phyloP scores from a whole-genome alignment of 228 moss, liverwort and hornwort genomes.

The Sphagnum magellanicum region DNA sequence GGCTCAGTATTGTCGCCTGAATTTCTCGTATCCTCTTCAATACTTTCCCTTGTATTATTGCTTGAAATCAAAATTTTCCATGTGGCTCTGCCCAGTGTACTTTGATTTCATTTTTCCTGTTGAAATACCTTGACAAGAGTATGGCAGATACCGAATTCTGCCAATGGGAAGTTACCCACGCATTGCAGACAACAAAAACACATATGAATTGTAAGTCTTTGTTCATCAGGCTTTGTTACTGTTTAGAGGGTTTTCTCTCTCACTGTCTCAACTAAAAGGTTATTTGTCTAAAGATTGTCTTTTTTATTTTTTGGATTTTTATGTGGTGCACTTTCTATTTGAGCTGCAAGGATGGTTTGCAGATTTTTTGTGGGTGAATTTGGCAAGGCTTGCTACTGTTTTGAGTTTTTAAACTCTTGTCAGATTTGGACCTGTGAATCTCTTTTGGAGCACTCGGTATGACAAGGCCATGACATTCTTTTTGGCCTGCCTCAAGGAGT shows the following conservation, averaged over 20 bases:
- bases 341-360: too few relatives aligned
- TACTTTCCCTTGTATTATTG: slow-evolving; percentile 8
- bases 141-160: slow-evolving; percentile 73
- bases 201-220: slow-evolving; percentile 82
- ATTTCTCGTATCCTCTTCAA: slow-evolving; percentile 62
- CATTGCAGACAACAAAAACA: slow-evolving; percentile 93
- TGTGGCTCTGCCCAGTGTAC: background rate
- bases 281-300: too few relatives aligned
- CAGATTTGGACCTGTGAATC: slow-evolving; percentile 97
- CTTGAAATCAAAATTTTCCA: background rate
- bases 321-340: too few relatives aligned
- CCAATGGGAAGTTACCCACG: slow-evolving; percentile 99
- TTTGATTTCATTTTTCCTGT: too few relatives aligned
- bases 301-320: too few relatives aligned
- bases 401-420: background rate
- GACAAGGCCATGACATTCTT: slow-evolving; percentile 99
- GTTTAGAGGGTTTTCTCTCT: background rate
- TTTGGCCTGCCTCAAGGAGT: slow-evolving; percentile 96
- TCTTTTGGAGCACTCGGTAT: slow-evolving; percentile 98
- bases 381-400: too few relatives aligned
- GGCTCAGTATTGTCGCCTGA: slow-evolving; percentile 94
- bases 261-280: too few relatives aligned
- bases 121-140: background rate
- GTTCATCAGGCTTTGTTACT: too few relatives aligned
- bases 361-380: too few relatives aligned